Evolutionary conservation across 2,329 filamentous ascomycete species (phyloP).

Genomic region (Cladosporium oxysporum): DNA sequence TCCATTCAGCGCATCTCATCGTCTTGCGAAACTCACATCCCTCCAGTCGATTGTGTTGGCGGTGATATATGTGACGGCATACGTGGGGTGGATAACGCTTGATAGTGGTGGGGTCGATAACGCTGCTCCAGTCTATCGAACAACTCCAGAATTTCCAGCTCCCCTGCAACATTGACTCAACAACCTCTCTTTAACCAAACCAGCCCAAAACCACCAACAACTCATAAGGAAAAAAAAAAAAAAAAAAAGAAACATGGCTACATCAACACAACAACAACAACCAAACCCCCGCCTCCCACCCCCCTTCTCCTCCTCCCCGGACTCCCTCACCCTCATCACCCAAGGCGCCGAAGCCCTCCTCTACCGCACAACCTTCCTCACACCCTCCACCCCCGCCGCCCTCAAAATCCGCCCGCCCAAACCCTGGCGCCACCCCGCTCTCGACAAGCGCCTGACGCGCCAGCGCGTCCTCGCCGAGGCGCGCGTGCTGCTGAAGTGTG

Average conservation of each 20-base stretch:
- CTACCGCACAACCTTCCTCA: conserved; percentile 81
- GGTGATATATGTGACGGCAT: neutral
- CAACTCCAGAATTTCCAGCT: neutral
- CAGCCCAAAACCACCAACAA: neutral
- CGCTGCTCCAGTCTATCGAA: neutral
- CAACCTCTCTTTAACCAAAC: neutral
- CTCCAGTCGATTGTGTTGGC: neutral
- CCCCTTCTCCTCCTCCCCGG: conserved; percentile 64
- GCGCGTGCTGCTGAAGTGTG: conserved; percentile 76
- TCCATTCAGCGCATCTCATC: too few relatives aligned
- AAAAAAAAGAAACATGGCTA: neutral
- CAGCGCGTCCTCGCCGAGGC: conserved; percentile 88
- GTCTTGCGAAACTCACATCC: neutral
- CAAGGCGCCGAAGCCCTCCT: conserved; percentile 96
- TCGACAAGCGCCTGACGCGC: conserved; percentile 84
- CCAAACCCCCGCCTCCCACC: conserved; percentile 54
- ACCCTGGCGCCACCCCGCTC: conserved; percentile 84
- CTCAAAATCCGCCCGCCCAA: conserved; percentile 92
- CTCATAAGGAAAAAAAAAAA: neutral
- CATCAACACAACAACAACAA: conserved; percentile 23
- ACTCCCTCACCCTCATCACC: conserved; percentile 69
- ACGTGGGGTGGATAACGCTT: neutral
- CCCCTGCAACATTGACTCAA: neutral
- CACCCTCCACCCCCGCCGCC: conserved; percentile 67
- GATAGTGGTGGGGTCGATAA: neutral